Conservation (phyloP, 1,139 yeast species). For the Pichia sp. region DNA sequence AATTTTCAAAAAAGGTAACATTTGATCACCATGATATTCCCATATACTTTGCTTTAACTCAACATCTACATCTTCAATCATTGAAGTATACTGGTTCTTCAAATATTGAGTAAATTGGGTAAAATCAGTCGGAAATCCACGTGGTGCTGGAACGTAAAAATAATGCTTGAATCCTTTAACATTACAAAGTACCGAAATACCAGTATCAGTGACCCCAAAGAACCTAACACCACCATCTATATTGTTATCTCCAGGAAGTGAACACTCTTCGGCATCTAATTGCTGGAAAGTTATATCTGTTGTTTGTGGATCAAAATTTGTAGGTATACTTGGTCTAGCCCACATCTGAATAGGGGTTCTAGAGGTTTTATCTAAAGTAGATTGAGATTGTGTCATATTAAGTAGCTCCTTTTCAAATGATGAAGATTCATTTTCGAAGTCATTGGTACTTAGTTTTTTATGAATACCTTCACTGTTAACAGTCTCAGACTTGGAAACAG, state of each 20-base stretch:
- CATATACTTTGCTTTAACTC: slow-evolving; percentile 76
- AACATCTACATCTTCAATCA: slow-evolving; percentile 53
- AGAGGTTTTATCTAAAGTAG: slow-evolving; percentile 24
- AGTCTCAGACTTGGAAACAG: slow-evolving; percentile 17
- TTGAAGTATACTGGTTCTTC: slow-evolving; percentile 45
- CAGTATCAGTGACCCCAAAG: slow-evolving; percentile 86
- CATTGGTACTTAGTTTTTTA: slow-evolving; percentile 25
- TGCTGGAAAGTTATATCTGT: slow-evolving; percentile 76
- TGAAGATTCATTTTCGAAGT: slow-evolving; percentile 40
- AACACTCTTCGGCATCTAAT: slow-evolving; percentile 86
- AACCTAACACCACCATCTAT: slow-evolving; percentile 66
- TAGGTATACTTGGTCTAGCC: slow-evolving; percentile 51
- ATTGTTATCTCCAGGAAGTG: slow-evolving; percentile 29
- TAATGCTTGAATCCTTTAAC: slow-evolving; percentile 87
- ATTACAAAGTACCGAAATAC: slow-evolving; percentile 82
- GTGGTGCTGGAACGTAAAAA: slow-evolving; percentile 87
- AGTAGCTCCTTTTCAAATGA: slow-evolving; percentile 59
- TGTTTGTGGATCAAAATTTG: slow-evolving; percentile 37
- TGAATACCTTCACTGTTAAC: slow-evolving; percentile 21
- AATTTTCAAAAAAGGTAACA: slow-evolving; percentile 74
- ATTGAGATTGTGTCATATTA: slow-evolving; percentile 40
- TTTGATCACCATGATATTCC: slow-evolving; percentile 81
- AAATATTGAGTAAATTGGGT: slow-evolving; percentile 44
- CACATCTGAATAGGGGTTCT: slow-evolving; percentile 37
- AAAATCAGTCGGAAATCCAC: slow-evolving; percentile 52